Evolutionary conservation across 2,329 filamentous ascomycete species (phyloP), one percentile per base, ranked within the genome.

Genomic region (Hymenoscyphus linearis): DNA sequence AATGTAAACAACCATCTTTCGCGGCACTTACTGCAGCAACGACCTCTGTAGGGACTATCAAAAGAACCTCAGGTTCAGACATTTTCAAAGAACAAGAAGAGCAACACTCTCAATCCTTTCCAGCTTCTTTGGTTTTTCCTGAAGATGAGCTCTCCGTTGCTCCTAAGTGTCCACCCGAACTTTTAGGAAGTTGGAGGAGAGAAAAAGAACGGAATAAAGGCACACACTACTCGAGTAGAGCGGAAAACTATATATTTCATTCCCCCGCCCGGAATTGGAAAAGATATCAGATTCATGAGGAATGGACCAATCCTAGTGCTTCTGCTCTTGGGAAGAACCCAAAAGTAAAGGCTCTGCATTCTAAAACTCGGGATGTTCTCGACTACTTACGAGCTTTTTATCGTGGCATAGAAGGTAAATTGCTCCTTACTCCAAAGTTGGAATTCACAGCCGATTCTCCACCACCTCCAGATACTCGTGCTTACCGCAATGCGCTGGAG

Each of bases 301-400:
- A 62, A 22, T 65, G 64, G 64, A 54, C 34, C 16, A 14, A 58
- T 10, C 61, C 60, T 14, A 18, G n/a, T 14, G 3, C 7, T 44
- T n/a, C 25, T 7, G 26, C 18, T 14, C 44, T 57, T 26, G 52
- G 56, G 5, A 12, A 50, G 4, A 25, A 25, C 18, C 44, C 44
- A 25, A 12, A 50, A 13, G 13, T 18, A 3, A 12, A 22, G 44
- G 57, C 13, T 36, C 26, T 40, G 7, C 27, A 60, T 14, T 62
- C 64, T 7, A 52, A 64, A 36, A 61, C 18, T 0, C 44, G 61
- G 16, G 62, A 68, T 61, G 50, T 71, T 1, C 26, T 65, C 9
- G 56, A 62, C 1, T 72, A 71, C 58, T 53, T 71, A 1, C 50
- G 62, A 54, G 70, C 65, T 1, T 71, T 70, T 37, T 72, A 71